Percentiles rank a stretch among this genome's conserved stretches.
phyloP scores from a whole-genome alignment of 176 grass and related monocot genomes.

The Typha latifolia region DNA sequence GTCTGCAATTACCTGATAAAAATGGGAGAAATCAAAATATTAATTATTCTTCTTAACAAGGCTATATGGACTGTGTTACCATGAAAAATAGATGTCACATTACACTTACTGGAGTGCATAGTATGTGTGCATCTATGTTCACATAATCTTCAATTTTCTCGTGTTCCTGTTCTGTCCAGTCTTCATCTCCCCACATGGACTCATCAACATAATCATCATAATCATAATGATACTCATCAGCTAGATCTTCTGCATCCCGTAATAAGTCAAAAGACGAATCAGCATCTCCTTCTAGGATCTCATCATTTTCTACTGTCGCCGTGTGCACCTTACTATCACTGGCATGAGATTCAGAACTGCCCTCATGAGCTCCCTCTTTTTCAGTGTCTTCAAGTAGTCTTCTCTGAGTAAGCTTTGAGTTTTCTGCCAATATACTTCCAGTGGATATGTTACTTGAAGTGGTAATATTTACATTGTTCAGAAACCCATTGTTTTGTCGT shows the following conservation, averaged over 20 bases:
- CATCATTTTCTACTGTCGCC: slow-evolving; percentile 54
- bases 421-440: slow-evolving; percentile 29
- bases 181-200: slow-evolving; percentile 86
- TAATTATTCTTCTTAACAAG: neutral
- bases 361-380: slow-evolving; percentile 29
- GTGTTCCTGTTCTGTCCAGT: slow-evolving; percentile 76
- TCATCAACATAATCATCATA: slow-evolving; percentile 57
- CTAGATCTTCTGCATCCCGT: slow-evolving; percentile 33
- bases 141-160: slow-evolving; percentile 75
- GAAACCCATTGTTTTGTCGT: slow-evolving; percentile 27
- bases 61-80: neutral
- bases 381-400: slow-evolving; percentile 67
- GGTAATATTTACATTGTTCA: slow-evolving; percentile 21
- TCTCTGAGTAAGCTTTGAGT: slow-evolving; percentile 42
- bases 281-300: slow-evolving; percentile 68
- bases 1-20: slow-evolving; percentile 85
- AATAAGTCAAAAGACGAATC: slow-evolving; percentile 87
- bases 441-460: slow-evolving; percentile 17
- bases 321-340: slow-evolving; percentile 12
- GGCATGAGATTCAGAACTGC: slow-evolving; percentile 36
- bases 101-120: slow-evolving; percentile 72
- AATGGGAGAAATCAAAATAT: slow-evolving; percentile 13
- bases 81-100: neutral
- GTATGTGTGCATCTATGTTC: slow-evolving; percentile 80
- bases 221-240: slow-evolving; percentile 45